Conservation (phyloP, 257 asterid genomes). For the Craterostigma plantagineum region DNA sequence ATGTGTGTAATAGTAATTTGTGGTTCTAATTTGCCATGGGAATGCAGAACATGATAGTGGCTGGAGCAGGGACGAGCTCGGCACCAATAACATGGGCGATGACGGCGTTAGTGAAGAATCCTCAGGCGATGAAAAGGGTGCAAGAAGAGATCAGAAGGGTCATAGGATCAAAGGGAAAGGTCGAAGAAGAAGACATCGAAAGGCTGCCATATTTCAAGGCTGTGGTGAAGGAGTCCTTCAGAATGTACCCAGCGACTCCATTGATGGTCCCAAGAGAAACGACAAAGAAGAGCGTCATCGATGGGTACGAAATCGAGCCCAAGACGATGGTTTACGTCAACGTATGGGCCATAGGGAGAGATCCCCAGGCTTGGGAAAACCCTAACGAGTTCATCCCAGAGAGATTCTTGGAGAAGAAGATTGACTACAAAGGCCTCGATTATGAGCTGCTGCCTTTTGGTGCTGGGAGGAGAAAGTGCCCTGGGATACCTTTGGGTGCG, state of each 20-base stretch:
- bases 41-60: constrained; percentile 17
- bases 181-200: constrained; percentile 16
- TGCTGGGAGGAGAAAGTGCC: no score
- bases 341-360: no score
- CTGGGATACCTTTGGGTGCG: no score
- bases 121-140: constrained; percentile 10
- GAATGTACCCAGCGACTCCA: constrained; percentile 27
- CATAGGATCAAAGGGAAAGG: constrained; percentile 9
- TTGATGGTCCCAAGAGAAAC: constrained; percentile 22
- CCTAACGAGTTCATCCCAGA: no score
- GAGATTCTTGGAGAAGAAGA: no score
- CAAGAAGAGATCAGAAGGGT: constrained; percentile 14
- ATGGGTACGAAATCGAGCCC: constrained; percentile 6
- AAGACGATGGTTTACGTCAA: no score
- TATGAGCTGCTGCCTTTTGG: no score
- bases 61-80: constrained; percentile 27
- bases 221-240: constrained; percentile 19
- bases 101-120: constrained; percentile 17
- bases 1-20: no score
- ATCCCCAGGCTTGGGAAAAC: no score
- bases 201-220: constrained; percentile 20
- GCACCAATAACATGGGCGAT: constrained; percentile 18
- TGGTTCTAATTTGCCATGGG: no score
- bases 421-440: no score
- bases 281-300: constrained; percentile 4